Percentiles rank a stretch among this genome's conserved stretches.
phyloP scores from a whole-genome alignment of 148 eudicot genomes.

The Amaranthus hypochondriacus region DNA sequence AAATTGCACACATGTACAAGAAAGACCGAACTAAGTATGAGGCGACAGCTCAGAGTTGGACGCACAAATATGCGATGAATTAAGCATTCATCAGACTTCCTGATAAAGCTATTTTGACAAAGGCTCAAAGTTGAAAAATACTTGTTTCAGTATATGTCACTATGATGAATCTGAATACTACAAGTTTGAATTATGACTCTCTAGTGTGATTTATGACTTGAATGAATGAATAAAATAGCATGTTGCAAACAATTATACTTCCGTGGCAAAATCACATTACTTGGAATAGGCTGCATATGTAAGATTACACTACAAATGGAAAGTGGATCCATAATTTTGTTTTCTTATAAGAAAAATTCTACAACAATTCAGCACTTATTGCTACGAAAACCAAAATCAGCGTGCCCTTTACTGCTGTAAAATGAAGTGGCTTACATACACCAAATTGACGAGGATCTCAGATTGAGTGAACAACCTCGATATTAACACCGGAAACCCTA shows the following conservation, averaged over 20 bases:
- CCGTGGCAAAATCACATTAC: too few species aligned
- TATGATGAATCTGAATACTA: neutral
- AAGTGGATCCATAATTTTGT: too few species aligned
- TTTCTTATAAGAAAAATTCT: neutral
- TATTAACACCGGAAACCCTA: constrained; percentile 16
- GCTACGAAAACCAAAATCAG: neutral
- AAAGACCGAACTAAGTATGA: constrained; percentile 28
- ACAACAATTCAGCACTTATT: constrained; percentile 4
- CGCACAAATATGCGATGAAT: constrained; percentile 33
- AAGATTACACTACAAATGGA: too few species aligned
- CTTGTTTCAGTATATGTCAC: neutral
- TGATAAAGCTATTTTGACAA: neutral
- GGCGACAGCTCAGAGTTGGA: constrained; percentile 31
- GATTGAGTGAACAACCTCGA: neutral
- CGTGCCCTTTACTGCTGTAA: neutral
- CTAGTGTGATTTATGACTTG: neutral
- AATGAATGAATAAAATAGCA: neutral
- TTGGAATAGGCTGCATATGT: too few species aligned
- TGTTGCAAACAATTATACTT: too few species aligned
- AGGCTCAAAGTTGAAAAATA: neutral
- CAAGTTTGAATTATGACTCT: neutral
- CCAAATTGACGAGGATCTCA: neutral
- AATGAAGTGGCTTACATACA: constrained; percentile 11
- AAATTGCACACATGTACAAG: constrained; percentile 31
- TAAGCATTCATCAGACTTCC: constrained; percentile 2